Evolutionary conservation across 2,329 filamentous ascomycete species (phyloP), one percentile per base, ranked within the genome.

Genomic region (Calonectria ilicicola): DNA sequence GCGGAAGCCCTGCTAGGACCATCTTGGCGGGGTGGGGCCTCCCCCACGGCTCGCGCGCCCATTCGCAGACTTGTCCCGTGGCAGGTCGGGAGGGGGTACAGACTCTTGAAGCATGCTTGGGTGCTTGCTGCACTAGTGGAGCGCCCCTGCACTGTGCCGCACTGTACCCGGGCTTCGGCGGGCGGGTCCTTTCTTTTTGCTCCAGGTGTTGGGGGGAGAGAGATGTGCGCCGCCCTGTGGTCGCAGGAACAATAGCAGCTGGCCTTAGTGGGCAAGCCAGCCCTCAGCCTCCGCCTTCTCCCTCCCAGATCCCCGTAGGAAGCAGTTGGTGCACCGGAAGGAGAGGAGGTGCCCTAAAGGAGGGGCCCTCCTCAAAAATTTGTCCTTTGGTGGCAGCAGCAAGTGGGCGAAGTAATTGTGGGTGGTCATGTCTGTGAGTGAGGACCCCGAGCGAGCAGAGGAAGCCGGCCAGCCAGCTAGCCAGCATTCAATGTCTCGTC

Each of bases 1-100:
- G 67, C 49, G 53, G 60, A 65, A 60, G 67, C 62, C 67, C 49
- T 70, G 67, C 67, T 65, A 53, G 60, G 60, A 27, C 44, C 32
- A 29, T 67, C 69, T 63, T 71, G 64, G 69, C 64, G 17, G 63
- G 69, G 66, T 58, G 69, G 56, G 68, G 19, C 27, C 27, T 8
- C 32, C 47, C 63, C 64, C 56, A 65, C 69, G 56, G 69, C 64
- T 71, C 60, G 64, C 56, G 47, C 69, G 69, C 69, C 69, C 56
- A 71, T 67, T 71, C 69, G 69, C 64, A 44, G 66, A 32, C 65
- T 65, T 35, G 47, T 51, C 47, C 64, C 32, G 69, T 71, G 47
- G 69, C 47, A 67, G 56, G 64, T 67, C 53, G 21, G 62, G 67
- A 70, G 53, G 42, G 53, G 49, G 51, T 44, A 44, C 26, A 38